phyloP scores from a whole-genome alignment of 106 monocot genomes.

The Dendrobium catenatum region DNA sequence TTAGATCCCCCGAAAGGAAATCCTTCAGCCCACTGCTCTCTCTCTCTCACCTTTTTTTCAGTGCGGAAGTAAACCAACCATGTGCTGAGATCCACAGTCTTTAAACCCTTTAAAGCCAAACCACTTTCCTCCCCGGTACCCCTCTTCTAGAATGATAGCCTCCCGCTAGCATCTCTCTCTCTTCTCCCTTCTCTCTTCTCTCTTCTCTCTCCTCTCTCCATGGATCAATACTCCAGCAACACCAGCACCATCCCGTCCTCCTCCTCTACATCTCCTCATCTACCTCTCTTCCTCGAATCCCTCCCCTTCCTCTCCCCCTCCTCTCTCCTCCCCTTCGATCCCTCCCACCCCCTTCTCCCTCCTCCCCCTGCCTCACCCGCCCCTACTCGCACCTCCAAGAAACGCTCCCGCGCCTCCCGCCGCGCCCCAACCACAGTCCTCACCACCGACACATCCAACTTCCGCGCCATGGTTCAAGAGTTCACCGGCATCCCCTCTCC shows the following conservation, averaged over 20 bases:
- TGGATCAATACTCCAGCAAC: slow-evolving; percentile 4
- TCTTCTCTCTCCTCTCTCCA: slow-evolving; percentile 5
- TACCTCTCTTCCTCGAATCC: not conserved
- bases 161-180: not conserved
- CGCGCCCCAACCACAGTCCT: slow-evolving; percentile 84
- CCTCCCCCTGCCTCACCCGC: not conserved
- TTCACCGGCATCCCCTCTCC: slow-evolving; percentile 41
- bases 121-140: slow-evolving; percentile 3
- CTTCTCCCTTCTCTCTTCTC: no score
- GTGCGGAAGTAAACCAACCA: not conserved
- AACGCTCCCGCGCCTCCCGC: slow-evolving; percentile 66
- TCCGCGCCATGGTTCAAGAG: slow-evolving; percentile 96
- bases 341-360: not conserved
- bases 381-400: slow-evolving; percentile 33
- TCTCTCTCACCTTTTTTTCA: not conserved
- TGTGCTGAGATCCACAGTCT: not conserved
- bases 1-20: not conserved
- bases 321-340: slow-evolving; percentile 4
- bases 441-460: slow-evolving; percentile 85
- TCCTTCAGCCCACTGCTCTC: not conserved
- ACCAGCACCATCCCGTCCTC: slow-evolving; percentile 2
- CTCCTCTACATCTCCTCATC: not conserved
- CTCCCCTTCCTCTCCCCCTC: slow-evolving; percentile 1
- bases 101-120: slow-evolving; percentile 2
- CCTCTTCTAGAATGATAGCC: slow-evolving; percentile 12